Percentiles rank a stretch among this genome's conserved stretches.
phyloP scores from a whole-genome alignment of 495 filamentous ascomycete genomes.

The Xylaria bambusicola region DNA sequence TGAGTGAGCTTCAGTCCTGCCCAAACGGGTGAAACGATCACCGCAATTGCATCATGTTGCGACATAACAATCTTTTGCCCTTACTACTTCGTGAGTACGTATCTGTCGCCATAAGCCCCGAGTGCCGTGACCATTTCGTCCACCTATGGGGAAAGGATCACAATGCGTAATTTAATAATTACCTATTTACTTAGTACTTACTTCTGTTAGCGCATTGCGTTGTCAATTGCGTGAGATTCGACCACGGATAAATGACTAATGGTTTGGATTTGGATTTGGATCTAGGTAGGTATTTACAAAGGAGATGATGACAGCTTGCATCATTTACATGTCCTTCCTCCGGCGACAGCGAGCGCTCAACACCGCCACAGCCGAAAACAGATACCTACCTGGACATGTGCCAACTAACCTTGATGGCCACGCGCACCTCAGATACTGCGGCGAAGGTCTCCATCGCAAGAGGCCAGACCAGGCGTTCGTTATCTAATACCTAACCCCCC shows the following conservation, averaged over 20 bases:
- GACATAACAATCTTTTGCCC: conserved; percentile 7
- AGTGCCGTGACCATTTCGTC: too few species aligned
- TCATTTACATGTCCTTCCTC: too few species aligned
- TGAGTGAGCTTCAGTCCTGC: conserved; percentile 31
- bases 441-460: background rate
- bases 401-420: background rate
- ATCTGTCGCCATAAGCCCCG: too few species aligned
- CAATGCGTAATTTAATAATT: background rate
- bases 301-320: conserved; percentile 33
- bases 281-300: conserved; percentile 5
- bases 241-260: conserved; percentile 2
- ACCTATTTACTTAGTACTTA: too few species aligned
- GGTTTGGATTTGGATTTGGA: background rate
- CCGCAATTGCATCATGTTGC: conserved; percentile 35
- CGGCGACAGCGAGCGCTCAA: too few species aligned
- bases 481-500: conserved; percentile 1
- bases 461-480: background rate
- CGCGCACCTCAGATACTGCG: background rate
- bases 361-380: background rate
- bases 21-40: conserved; percentile 34
- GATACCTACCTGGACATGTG: background rate
- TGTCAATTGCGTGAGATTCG: conserved; percentile 24
- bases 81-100: conserved; percentile 17
- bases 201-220: too few species aligned
- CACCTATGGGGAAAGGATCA: too few species aligned